Base-by-base conservation (phyloP, 1,284 basidiomycete genomes). In the Melampsora larici-populina region DNA sequence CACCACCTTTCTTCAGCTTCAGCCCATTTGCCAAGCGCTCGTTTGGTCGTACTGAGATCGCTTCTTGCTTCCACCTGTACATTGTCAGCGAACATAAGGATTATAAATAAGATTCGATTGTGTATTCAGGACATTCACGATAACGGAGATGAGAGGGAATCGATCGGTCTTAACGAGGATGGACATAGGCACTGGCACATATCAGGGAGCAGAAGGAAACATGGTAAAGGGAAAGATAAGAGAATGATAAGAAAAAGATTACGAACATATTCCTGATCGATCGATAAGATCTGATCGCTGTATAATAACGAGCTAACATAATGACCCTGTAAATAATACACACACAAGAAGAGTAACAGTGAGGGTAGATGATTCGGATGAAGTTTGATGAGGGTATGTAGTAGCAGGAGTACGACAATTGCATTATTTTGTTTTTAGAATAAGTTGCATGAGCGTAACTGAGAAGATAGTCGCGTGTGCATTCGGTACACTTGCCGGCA, bases 11-110 rank as follows among this genome's bases (percentile, higher is more conserved):
- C 80, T 78, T 86, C 84, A 0, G 86, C 86, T 60, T 86, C 85
- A 7, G 80, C 75, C 78, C 82, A 82, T 9, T 82, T 81, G 69
- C 85, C 82, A 76, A 86, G 81, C 7, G 86, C 85, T 26, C 86
- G 84, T 69, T 86, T 81, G 7, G 87, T 86, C 9, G 86, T 87
- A 6, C 87, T 87, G 55, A 88, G 86, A 79, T 88, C 88, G 74
- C 84, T 85, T 86, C 87, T 86, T 9, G 86, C 86, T 81, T 87
- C 86, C 80, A 83, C 83, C 75, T 78, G 29, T 46, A 68, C 80
- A 13, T 9, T 43, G 40, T 43, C 40, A 43, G 68, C 5, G n/a
- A 58, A 29, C 55, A 58, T 18, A 58, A 24, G 55, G 26, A 29
- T 58, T n/a, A 58, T 58, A 18, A 58, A 58, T 7, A 62, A 58